These are phyloP conservation scores for Psilocybe mexicana DNA, from an alignment of 1,284 basidiomycete genomes.

Conservation along the genomic window DNA sequence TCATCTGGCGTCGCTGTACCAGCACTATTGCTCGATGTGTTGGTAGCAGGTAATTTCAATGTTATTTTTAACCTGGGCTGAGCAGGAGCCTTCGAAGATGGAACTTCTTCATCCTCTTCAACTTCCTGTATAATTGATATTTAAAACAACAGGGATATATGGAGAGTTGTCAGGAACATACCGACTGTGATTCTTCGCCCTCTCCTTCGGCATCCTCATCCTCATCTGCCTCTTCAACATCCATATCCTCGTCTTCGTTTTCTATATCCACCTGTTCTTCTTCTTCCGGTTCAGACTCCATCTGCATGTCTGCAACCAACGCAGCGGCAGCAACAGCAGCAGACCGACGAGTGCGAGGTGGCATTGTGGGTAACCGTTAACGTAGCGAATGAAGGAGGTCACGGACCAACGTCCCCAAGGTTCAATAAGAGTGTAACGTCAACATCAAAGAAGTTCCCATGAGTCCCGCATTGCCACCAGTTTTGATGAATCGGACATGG, in stretches of 20 bases:
- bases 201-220: slow-evolving; percentile 32
- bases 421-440: slow-evolving; percentile 14
- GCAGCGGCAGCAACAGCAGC: slow-evolving; percentile 28
- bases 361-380: slow-evolving; percentile 21
- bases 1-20: slow-evolving; percentile 41
- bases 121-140: slow-evolving; percentile 7
- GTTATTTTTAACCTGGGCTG: slow-evolving; percentile 61
- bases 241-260: slow-evolving; percentile 32
- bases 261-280: slow-evolving; percentile 31
- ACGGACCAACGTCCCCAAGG: not conserved
- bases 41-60: slow-evolving; percentile 53
- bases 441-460: slow-evolving; percentile 26
- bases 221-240: slow-evolving; percentile 33
- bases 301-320: slow-evolving; percentile 31
- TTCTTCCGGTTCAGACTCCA: slow-evolving; percentile 34
- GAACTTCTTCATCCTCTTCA: slow-evolving; percentile 25
- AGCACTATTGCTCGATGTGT: slow-evolving; percentile 37
- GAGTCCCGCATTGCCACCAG: slow-evolving; percentile 19
- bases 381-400: not conserved
- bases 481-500: slow-evolving; percentile 12
- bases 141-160: slow-evolving; percentile 1
- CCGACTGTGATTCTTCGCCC: slow-evolving; percentile 24
- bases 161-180: slow-evolving; percentile 12
- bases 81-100: slow-evolving; percentile 32
- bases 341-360: slow-evolving; percentile 33